Evolutionary conservation across 345 rosid species (phyloP).

Genomic region (Cardiospermum halicacabum): DNA sequence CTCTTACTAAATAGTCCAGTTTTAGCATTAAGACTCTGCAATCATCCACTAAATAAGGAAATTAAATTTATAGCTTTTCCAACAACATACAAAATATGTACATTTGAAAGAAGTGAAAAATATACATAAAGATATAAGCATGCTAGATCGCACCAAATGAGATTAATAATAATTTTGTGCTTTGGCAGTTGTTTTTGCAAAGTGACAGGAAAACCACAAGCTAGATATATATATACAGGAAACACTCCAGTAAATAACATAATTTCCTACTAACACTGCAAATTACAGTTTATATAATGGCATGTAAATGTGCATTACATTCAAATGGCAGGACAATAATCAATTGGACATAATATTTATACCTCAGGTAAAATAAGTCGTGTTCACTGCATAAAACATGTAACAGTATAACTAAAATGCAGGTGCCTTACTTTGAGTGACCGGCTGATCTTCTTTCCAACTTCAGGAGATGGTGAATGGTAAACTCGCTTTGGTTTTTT

Average conservation of each 20-base stretch:
- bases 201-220: background rate
- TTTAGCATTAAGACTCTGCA: slow-evolving; percentile 93
- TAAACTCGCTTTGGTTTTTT: slow-evolving; percentile 66
- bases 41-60: slow-evolving; percentile 43
- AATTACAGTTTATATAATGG: too few species aligned
- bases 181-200: background rate
- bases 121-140: background rate
- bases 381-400: background rate
- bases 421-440: slow-evolving; percentile 61
- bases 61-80: slow-evolving; percentile 25
- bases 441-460: slow-evolving; percentile 75
- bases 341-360: background rate
- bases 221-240: background rate
- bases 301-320: background rate
- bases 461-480: slow-evolving; percentile 72
- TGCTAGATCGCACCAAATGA: background rate
- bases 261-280: too few species aligned
- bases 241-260: background rate
- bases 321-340: background rate
- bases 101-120: background rate
- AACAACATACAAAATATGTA: background rate
- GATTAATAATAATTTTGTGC: background rate
- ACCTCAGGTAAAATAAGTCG: background rate
- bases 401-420: slow-evolving; percentile 13
- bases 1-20: slow-evolving; percentile 87